These are phyloP conservation scores for Cucurbita moschata DNA, from an alignment of 306 rosid genomes.

Conservation along the genomic window DNA sequence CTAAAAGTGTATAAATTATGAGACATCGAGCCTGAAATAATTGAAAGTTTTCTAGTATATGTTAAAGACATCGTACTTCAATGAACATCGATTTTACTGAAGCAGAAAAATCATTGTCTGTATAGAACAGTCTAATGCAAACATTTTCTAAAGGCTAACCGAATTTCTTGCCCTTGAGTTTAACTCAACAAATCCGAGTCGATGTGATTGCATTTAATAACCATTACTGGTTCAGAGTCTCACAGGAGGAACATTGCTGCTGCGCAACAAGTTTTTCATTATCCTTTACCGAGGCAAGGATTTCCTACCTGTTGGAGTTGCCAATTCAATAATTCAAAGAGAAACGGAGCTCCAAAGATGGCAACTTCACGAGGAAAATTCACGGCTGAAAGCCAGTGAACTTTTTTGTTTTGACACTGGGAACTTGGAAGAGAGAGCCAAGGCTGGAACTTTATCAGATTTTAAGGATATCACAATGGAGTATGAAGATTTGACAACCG, in stretches of 20 bases:
- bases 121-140: not conserved
- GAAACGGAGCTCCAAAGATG: slow-evolving; percentile 45
- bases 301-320: slow-evolving; percentile 50
- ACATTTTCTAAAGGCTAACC: not conserved
- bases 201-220: not conserved
- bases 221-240: slow-evolving; percentile 43
- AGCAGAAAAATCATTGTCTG: not conserved
- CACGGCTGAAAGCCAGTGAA: slow-evolving; percentile 43
- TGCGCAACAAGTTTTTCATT: slow-evolving; percentile 59
- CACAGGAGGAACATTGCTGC: slow-evolving; percentile 68
- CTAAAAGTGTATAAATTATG: not conserved
- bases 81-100: not conserved
- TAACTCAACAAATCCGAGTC: not conserved
- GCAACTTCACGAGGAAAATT: slow-evolving; percentile 49
- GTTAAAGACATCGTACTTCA: not conserved
- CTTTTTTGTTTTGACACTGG: slow-evolving; percentile 24
- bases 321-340: slow-evolving; percentile 41
- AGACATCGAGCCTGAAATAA: not conserved
- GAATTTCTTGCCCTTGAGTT: not conserved
- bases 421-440: slow-evolving; percentile 16
- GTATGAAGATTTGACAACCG: slow-evolving; percentile 15
- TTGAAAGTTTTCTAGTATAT: not conserved
- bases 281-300: slow-evolving; percentile 77
- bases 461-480: slow-evolving; percentile 31
- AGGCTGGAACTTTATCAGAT: slow-evolving; percentile 60